Evolutionary conservation across 1,284 basidiomycete genomes (phyloP).

Genomic region (Naganishia sp.): DNA sequence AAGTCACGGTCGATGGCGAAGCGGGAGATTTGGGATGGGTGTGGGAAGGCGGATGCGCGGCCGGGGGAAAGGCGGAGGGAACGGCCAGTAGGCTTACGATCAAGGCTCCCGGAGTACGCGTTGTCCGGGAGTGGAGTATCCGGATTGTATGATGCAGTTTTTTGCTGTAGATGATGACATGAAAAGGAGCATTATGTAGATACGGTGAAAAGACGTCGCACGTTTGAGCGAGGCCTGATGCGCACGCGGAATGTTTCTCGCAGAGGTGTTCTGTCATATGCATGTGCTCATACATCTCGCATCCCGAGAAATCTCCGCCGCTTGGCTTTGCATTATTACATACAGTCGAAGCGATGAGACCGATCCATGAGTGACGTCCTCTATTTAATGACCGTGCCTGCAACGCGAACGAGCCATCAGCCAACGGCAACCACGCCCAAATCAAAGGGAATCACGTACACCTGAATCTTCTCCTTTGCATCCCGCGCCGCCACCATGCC

Average conservation of each 20-base stretch:
- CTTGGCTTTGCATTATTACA: too few species aligned
- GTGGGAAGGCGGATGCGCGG: conserved; percentile 62
- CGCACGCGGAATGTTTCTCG: not conserved
- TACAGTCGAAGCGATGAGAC: not conserved
- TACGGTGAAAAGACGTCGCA: too few species aligned
- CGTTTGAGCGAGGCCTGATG: too few species aligned
- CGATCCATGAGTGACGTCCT: not conserved
- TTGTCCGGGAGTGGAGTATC: conserved; percentile 72
- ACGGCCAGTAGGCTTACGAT: conserved; percentile 66
- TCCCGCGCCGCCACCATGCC: conserved; percentile 54
- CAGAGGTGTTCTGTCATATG: conserved; percentile 5
- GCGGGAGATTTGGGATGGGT: conserved; percentile 52
- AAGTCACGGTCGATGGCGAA: conserved; percentile 58
- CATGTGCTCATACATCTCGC: conserved; percentile 8
- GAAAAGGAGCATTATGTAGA: too few species aligned
- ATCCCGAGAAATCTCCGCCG: not conserved
- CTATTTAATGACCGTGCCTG: conserved; percentile 28
- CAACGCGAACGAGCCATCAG: not conserved
- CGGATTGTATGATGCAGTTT: conserved; percentile 5
- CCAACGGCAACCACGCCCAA: not conserved
- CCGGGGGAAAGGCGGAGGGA: conserved; percentile 62
- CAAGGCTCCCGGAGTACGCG: conserved; percentile 73
- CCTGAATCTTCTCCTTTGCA: conserved; percentile 55
- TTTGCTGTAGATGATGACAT: too few species aligned
- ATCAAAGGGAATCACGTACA: conserved; percentile 41